Evolutionary conservation across 2,329 filamentous ascomycete species (phyloP).

Genomic region (Cryphonectria naterciae): DNA sequence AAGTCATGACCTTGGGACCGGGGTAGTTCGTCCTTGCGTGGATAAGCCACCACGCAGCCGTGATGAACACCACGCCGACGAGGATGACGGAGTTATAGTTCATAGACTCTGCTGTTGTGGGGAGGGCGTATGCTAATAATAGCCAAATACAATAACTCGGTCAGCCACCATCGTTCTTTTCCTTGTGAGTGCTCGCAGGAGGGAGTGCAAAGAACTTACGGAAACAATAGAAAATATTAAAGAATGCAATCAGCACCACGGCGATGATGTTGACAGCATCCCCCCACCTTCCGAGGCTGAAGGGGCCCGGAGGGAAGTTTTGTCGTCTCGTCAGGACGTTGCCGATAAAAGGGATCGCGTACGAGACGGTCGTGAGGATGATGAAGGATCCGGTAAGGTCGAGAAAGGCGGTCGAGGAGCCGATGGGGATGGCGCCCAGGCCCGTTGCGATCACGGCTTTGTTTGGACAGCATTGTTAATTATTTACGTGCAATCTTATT

Average conservation of each 20-base stretch:
- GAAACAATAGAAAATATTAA: constrained; percentile 65
- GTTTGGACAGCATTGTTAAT: background rate
- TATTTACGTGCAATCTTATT: background rate
- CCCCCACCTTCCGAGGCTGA: constrained; percentile 57
- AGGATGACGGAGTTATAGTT: constrained; percentile 61
- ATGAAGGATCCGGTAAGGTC: constrained; percentile 63
- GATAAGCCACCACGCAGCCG: constrained; percentile 54
- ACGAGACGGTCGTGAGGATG: constrained; percentile 59
- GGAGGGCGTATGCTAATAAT: constrained; percentile 45
- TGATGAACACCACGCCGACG: constrained; percentile 51
- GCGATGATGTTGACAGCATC: constrained; percentile 53
- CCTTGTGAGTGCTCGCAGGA: background rate
- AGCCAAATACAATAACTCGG: constrained; percentile 17
- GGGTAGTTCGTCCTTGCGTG: constrained; percentile 53
- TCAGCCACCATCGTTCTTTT: background rate
- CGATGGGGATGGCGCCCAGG: constrained; percentile 60
- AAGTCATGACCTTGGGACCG: constrained; percentile 51
- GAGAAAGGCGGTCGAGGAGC: constrained; percentile 58
- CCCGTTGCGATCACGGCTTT: constrained; percentile 51
- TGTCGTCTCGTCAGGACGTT: constrained; percentile 57
- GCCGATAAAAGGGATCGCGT: constrained; percentile 52
- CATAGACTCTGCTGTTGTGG: constrained; percentile 47
- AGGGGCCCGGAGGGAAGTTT: constrained; percentile 56
- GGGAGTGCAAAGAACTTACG: constrained; percentile 43
- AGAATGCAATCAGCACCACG: constrained; percentile 57